Evolutionary conservation across 2,329 filamentous ascomycete species (phyloP).

Genomic region (Ascochyta viciae-villosae): DNA sequence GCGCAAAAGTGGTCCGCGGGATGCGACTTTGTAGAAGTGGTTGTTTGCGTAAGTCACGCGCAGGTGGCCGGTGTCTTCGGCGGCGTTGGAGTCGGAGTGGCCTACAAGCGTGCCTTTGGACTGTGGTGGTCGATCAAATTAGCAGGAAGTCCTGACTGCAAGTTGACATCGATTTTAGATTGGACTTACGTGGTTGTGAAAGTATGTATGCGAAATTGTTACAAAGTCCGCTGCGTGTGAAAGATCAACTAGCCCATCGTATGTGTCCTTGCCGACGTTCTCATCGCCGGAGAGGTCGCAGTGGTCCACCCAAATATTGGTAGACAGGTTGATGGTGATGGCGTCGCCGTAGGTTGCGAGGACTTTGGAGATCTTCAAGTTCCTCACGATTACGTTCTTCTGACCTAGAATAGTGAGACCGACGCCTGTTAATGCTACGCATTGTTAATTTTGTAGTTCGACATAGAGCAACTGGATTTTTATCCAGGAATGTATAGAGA

Average conservation of each 20-base stretch:
- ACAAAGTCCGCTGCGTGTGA: constrained; percentile 69
- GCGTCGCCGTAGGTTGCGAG: constrained; percentile 65
- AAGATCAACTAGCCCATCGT: constrained; percentile 60
- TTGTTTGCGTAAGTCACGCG: constrained; percentile 72
- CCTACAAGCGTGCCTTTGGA: constrained; percentile 66
- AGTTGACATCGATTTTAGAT: neutral
- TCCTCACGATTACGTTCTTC: constrained; percentile 68
- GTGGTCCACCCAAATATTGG: constrained; percentile 69
- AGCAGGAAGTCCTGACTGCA: neutral
- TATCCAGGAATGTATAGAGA: too few relatives aligned
- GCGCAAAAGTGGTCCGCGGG: constrained; percentile 66
- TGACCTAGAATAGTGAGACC: constrained; percentile 58
- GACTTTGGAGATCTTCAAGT: constrained; percentile 65
- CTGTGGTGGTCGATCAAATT: neutral
- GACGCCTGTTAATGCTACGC: too few relatives aligned
- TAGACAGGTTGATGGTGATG: constrained; percentile 63
- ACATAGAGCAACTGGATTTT: too few relatives aligned
- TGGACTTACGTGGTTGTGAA: constrained; percentile 58
- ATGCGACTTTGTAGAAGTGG: constrained; percentile 68
- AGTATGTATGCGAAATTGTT: constrained; percentile 59
- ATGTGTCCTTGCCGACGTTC: constrained; percentile 33
- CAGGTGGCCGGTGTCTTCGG: constrained; percentile 64
- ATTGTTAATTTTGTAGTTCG: too few relatives aligned
- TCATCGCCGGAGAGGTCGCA: constrained; percentile 64
- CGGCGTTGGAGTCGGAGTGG: constrained; percentile 64